Base-by-base conservation (phyloP, 2,329 filamentous ascomycete species). In the Fusarium dimerum region DNA sequence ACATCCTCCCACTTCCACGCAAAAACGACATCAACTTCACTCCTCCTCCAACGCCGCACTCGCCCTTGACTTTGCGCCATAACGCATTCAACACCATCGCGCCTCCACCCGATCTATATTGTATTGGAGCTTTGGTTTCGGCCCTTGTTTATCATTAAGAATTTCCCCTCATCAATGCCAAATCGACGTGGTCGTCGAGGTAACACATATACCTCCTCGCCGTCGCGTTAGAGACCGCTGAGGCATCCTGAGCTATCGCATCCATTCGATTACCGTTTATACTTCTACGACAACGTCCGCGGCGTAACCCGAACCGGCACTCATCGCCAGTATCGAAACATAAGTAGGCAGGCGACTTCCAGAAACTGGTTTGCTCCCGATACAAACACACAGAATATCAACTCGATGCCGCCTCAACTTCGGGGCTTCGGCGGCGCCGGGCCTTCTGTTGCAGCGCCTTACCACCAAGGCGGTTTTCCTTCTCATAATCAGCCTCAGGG, bases 401-500 rank as follows among this genome's bases (percentile, higher is more conserved):
- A 44, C 39, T 50, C 40, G 45, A 74, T 74, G 72, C 69, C 71
- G 50, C 72, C 72, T 39, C 72, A 72, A 61, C 65, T 73, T 44
- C 66, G 72, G 60, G 69, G 66, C 63, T 74, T 74, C 55, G 65
- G 66, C 58, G 70, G 66, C 55, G 32, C 32, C 13, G 72, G 69
- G 48, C 70, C 71, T 52, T 65, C 67, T 57, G 70, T 71, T 50
- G 68, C 68, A 53, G 69, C 63, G 59, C 72, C 73, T 29, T 76
- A 76, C 59, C 73, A 76, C 58, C 72, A 75, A 52, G 69, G 71
- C 47, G 80, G 81, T 54, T 84, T 82, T 63, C 75, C 79, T n/a
- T 75, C 77, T 38, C 78, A 80, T 57, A 70, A 66, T 43, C 79
- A 82, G 61, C 74, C 76, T 42, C 81, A 82, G 59, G 74, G 73